These are phyloP conservation scores for Fusarium papillatum DNA, from an alignment of 2,329 filamentous ascomycete species.

Conservation along the genomic window DNA sequence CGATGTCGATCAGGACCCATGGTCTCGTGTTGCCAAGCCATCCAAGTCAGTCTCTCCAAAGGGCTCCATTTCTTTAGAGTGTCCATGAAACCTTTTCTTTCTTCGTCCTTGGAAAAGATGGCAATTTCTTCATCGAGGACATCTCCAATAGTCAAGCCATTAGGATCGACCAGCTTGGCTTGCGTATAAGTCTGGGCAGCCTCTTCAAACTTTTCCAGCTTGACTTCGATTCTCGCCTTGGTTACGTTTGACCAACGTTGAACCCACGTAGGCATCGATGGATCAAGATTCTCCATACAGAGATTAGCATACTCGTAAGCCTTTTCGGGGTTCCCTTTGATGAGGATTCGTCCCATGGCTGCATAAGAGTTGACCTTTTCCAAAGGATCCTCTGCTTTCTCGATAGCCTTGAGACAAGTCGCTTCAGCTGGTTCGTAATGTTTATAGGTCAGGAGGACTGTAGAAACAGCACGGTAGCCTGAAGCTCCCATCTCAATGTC, in stretches of 20 bases:
- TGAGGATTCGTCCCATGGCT: slow-evolving; percentile 28
- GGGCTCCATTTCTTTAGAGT: slow-evolving; percentile 42
- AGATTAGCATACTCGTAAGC: slow-evolving; percentile 22
- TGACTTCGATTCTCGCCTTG: slow-evolving; percentile 35
- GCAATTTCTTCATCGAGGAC: slow-evolving; percentile 37
- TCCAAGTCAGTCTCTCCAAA: slow-evolving; percentile 43
- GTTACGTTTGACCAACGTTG: slow-evolving; percentile 30
- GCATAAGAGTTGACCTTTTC: slow-evolving; percentile 33
- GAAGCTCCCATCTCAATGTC: slow-evolving; percentile 30
- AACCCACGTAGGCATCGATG: slow-evolving; percentile 14
- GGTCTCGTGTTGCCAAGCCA: slow-evolving; percentile 40
- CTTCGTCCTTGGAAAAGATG: slow-evolving; percentile 23
- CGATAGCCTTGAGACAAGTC: slow-evolving; percentile 33
- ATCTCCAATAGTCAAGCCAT: slow-evolving; percentile 29
- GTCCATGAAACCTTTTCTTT: slow-evolving; percentile 24
- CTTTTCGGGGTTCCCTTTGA: slow-evolving; percentile 18
- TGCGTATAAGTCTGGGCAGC: slow-evolving; percentile 30
- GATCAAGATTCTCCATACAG: slow-evolving; percentile 9
- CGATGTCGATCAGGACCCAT: slow-evolving; percentile 11
- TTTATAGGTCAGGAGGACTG: slow-evolving; percentile 29
- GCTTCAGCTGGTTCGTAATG: slow-evolving; percentile 26
- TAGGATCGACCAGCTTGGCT: slow-evolving; percentile 37
- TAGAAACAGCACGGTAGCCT: slow-evolving; percentile 37
- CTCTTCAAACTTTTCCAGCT: slow-evolving; percentile 13
- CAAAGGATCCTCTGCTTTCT: slow-evolving; percentile 8